phyloP scores from a whole-genome alignment of 495 filamentous ascomycete genomes.

The Chlorociboria aeruginascens region DNA sequence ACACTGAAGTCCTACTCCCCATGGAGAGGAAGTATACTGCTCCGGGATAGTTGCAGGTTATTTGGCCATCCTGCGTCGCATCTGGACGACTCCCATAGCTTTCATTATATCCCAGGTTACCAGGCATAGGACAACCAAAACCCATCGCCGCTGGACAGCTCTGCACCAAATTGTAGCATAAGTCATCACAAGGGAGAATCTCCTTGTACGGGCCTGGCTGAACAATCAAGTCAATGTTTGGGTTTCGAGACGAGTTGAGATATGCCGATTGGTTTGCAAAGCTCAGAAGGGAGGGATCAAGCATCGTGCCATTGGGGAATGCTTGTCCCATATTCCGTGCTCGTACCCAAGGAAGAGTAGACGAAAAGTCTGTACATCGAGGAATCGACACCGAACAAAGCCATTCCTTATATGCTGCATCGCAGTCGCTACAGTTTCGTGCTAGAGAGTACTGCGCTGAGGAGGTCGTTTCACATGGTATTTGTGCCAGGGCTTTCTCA shows the following conservation, averaged over 20 bases:
- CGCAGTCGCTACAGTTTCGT: conserved; percentile 63
- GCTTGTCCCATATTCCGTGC: conserved; percentile 53
- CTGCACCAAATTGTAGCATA: conserved; percentile 74
- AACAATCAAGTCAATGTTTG: conserved; percentile 56
- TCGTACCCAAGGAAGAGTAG: conserved; percentile 40
- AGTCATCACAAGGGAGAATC: conserved; percentile 68
- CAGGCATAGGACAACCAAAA: conserved; percentile 61
- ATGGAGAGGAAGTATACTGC: conserved; percentile 2
- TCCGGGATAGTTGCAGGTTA: conserved; percentile 21
- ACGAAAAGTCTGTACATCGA: conserved; percentile 73
- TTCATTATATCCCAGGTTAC: conserved; percentile 36
- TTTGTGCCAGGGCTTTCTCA: conserved; percentile 63
- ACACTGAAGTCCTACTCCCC: background rate
- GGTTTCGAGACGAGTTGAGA: conserved; percentile 47
- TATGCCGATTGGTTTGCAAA: conserved; percentile 15
- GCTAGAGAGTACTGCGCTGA: conserved; percentile 67
- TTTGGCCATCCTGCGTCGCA: conserved; percentile 4
- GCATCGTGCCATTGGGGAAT: conserved; percentile 53
- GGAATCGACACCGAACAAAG: conserved; percentile 89
- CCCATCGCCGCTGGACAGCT: conserved; percentile 69
- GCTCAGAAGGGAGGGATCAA: conserved; percentile 28
- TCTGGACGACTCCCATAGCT: conserved; percentile 47
- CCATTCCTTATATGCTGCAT: conserved; percentile 76
- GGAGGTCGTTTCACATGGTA: conserved; percentile 66
- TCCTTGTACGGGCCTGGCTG: conserved; percentile 89